Evolutionary conservation across 1,284 basidiomycete species (phyloP).

Genomic region (Fistulinella staudtii): DNA sequence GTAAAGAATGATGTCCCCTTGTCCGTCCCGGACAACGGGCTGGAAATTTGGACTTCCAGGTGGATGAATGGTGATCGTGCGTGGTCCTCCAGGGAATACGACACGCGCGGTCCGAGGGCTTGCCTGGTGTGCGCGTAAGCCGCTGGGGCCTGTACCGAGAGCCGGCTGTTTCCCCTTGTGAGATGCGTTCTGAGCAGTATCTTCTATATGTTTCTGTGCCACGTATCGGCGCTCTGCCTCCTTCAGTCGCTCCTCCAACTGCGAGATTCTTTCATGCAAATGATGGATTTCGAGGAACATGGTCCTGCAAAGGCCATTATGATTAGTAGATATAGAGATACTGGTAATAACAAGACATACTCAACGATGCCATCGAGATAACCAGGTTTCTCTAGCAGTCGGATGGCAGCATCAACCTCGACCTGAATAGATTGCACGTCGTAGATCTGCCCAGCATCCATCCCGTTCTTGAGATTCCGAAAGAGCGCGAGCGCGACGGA

Average conservation of each 20-base stretch:
- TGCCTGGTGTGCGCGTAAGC: background rate
- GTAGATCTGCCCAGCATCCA: constrained; percentile 13
- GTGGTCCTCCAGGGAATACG: constrained; percentile 23
- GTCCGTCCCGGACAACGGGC: constrained; percentile 16
- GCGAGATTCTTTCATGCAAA: no score
- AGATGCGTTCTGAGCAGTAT: no score
- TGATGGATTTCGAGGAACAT: background rate
- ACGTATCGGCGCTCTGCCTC: no score
- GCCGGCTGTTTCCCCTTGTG: no score
- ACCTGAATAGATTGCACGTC: constrained; percentile 5
- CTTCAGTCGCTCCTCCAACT: no score
- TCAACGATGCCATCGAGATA: constrained; percentile 5
- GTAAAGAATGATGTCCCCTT: constrained; percentile 17
- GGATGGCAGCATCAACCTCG: constrained; percentile 17
- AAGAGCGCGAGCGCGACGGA: constrained; percentile 11
- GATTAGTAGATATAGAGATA: constrained; percentile 1
- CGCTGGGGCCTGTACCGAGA: background rate
- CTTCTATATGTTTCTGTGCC: no score
- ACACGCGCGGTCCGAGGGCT: constrained; percentile 10
- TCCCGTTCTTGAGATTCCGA: constrained; percentile 9
- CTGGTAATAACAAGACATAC: constrained; percentile 4
- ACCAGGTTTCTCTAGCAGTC: constrained; percentile 1
- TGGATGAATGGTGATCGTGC: constrained; percentile 29
- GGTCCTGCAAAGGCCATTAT: no score
- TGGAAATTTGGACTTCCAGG: constrained; percentile 15